A percentile compares a stretch with the other conserved stretches of the same genome.
Conservation (phyloP, 179 eudicot species). For the Spergularia azorica region DNA sequence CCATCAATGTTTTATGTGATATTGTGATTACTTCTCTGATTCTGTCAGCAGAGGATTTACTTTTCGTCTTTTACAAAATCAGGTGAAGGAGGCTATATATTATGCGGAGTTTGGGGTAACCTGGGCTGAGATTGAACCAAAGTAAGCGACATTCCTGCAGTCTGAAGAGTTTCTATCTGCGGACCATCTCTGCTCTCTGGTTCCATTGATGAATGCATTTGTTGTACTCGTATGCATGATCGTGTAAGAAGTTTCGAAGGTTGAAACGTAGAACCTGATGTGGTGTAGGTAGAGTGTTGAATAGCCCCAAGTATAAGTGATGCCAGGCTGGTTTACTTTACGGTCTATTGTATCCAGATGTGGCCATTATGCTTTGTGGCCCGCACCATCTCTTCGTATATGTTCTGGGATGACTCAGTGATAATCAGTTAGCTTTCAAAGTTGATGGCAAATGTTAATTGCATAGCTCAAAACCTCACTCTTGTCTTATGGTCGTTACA, state of each 20-base stretch:
- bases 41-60: not conserved
- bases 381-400: too few relatives aligned
- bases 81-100: conserved; percentile 77
- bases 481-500: too few relatives aligned
- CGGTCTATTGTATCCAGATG: too few relatives aligned
- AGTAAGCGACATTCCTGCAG: conserved; percentile 50
- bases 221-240: not conserved
- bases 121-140: conserved; percentile 44
- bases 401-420: too few relatives aligned
- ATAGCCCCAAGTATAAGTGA: too few relatives aligned
- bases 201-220: conserved; percentile 1
- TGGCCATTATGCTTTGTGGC: too few relatives aligned
- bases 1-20: not conserved
- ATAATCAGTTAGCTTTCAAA: too few relatives aligned
- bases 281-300: not conserved
- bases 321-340: too few relatives aligned
- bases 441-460: too few relatives aligned
- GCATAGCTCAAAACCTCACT: too few relatives aligned
- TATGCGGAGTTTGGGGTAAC: conserved; percentile 51
- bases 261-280: too few relatives aligned
- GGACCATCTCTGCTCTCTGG: not conserved
- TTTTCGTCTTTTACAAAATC: conserved; percentile 23
- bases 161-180: not conserved
- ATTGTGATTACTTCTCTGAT: conserved; percentile 3
- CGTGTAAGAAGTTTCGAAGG: not conserved